A percentile compares a stretch with the other conserved stretches of the same genome.
These are phyloP conservation scores for Hamigera avellanea DNA, from an alignment of 495 filamentous ascomycete species.

Conservation along the genomic window DNA sequence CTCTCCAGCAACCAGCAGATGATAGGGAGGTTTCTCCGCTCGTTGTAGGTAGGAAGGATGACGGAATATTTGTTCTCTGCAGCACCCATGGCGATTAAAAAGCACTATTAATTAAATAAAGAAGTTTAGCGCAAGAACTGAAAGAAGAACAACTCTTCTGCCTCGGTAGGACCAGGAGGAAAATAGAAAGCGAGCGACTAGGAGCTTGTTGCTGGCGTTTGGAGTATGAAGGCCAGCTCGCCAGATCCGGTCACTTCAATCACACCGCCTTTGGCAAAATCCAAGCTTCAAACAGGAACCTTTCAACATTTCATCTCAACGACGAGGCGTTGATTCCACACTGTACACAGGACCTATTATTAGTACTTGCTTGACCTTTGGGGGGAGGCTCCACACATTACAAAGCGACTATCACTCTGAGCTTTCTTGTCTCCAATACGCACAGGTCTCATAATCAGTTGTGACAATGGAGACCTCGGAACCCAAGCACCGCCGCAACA, in stretches of 20 bases:
- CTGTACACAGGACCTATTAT: no score
- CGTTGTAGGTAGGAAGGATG: slow-evolving; percentile 96
- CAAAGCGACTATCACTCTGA: no score
- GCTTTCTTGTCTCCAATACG: no score
- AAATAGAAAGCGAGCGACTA: slow-evolving; percentile 19
- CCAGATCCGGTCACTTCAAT: slow-evolving; percentile 12
- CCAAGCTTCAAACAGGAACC: slow-evolving; percentile 1
- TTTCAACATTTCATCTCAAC: slow-evolving; percentile 12
- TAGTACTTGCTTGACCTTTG: no score
- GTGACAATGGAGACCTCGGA: slow-evolving; percentile 17
- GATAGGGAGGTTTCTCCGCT: slow-evolving; percentile 92
- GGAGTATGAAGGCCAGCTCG: slow-evolving; percentile 14
- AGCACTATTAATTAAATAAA: neutral
- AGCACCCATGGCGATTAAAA: slow-evolving; percentile 24
- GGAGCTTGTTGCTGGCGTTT: slow-evolving; percentile 13
- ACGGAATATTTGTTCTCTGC: slow-evolving; percentile 79
- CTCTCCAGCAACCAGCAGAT: slow-evolving; percentile 86
- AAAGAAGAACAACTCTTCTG: no score
- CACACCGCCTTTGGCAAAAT: slow-evolving; percentile 21
- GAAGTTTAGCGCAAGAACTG: no score
- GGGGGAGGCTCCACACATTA: no score
- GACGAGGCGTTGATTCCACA: slow-evolving; percentile 3
- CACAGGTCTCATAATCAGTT: no score
- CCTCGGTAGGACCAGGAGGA: no score
- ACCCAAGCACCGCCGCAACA: slow-evolving; percentile 22